Percentiles rank a stretch among this genome's conserved stretches.
phyloP scores from a whole-genome alignment of 1,139 yeast genomes.

The Chernovozyma aurita region DNA sequence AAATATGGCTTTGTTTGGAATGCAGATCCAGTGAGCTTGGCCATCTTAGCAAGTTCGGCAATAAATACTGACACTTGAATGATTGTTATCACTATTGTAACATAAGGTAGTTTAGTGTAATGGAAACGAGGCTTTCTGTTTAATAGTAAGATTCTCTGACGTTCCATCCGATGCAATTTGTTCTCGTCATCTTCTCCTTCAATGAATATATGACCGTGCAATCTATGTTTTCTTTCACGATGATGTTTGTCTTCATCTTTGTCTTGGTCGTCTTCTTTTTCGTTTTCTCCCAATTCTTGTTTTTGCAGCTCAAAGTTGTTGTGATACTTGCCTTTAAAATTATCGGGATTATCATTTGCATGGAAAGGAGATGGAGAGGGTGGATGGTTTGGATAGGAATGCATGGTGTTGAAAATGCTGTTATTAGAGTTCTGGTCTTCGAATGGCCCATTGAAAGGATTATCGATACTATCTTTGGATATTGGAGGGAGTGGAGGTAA shows the following conservation, averaged over 20 bases:
- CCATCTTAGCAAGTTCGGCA: conserved; percentile 63
- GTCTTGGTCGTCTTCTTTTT: neutral
- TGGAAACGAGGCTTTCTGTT: conserved; percentile 36
- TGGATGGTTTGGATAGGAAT: neutral
- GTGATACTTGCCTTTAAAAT: neutral
- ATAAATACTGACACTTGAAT: conserved; percentile 60
- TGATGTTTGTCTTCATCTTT: no score
- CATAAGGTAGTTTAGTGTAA: conserved; percentile 42
- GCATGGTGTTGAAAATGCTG: neutral
- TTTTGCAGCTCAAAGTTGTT: neutral
- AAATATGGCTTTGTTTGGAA: conserved; percentile 69
- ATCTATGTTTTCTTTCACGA: no score
- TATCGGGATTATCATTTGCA: neutral
- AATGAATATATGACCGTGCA: neutral
- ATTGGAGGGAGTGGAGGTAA: neutral
- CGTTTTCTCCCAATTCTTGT: neutral
- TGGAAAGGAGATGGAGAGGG: conserved; percentile 3
- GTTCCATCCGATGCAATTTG: conserved; percentile 12
- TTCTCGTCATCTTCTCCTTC: neutral
- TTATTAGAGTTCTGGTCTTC: neutral
- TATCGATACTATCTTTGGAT: neutral
- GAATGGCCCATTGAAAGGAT: neutral
- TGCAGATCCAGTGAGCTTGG: conserved; percentile 58
- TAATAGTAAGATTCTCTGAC: conserved; percentile 22
- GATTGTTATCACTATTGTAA: conserved; percentile 42